Percentiles rank a stretch among this genome's conserved stretches.
phyloP scores from a whole-genome alignment of 352 stramenopile species.

The Globisporangium emineosum region DNA sequence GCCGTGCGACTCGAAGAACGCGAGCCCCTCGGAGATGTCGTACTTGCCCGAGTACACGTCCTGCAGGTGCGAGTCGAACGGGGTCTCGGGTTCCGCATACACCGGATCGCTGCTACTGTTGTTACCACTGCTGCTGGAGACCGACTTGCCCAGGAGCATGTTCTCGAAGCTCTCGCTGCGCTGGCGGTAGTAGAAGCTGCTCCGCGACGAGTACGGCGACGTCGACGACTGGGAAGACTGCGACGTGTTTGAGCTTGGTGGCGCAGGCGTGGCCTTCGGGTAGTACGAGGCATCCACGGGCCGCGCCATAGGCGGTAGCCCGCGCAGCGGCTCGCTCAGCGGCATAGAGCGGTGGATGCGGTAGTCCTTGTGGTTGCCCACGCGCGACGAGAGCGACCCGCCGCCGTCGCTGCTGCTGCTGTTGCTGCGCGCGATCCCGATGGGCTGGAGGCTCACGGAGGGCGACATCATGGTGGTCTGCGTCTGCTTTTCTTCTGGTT shows the following conservation, averaged over 20 bases:
- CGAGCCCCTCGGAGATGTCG: constrained; percentile 47
- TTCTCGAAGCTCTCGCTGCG: constrained; percentile 21
- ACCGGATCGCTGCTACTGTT: not conserved
- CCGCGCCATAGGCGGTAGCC: constrained; percentile 15
- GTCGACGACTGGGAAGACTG: not conserved
- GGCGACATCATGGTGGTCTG: constrained; percentile 4
- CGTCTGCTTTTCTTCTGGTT: constrained; percentile 3
- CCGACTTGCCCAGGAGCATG: constrained; percentile 8
- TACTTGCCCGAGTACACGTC: constrained; percentile 54
- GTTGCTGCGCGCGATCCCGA: constrained; percentile 13
- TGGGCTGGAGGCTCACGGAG: constrained; percentile 9
- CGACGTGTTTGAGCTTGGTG: constrained; percentile 1
- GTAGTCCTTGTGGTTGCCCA: constrained; percentile 20
- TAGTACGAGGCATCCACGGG: constrained; percentile 21
- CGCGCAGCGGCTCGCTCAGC: constrained; percentile 18
- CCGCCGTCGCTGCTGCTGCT: constrained; percentile 2
- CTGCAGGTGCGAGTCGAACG: constrained; percentile 65
- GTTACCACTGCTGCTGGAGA: not conserved
- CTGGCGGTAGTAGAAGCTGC: constrained; percentile 19
- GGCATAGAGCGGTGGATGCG: constrained; percentile 20
- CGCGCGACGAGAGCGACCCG: constrained; percentile 17
- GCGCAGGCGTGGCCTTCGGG: constrained; percentile 3
- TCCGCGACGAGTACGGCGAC: constrained; percentile 1
- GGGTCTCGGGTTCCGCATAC: constrained; percentile 25
- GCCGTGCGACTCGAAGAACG: constrained; percentile 78